Base-by-base conservation (phyloP, 2,329 filamentous ascomycete species). In the Exophiala lecanii-corni region DNA sequence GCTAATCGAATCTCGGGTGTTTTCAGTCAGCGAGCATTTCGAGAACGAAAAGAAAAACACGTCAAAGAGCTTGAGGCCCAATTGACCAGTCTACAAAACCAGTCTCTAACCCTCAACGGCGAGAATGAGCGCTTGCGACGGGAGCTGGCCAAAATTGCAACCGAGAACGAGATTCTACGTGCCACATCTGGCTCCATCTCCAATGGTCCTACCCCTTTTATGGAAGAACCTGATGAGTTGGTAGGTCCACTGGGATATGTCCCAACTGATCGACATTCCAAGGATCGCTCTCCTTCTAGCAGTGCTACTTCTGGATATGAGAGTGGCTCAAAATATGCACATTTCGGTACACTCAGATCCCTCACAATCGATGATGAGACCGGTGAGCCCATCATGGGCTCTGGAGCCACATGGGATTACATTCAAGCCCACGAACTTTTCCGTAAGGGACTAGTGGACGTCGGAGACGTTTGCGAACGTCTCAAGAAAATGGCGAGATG, bases 31-130 rank as follows among this genome's bases (percentile, higher is more conserved):
- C 84, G 91, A 57, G 91, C 92, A 21, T 97, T 97, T 65, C 87
- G 91, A 48, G 91, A 97, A 66, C 84, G 91, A 55, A 97, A 97
- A 66, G 91, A 97, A 64, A 84, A 82, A 45, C 89, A 94, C 59
- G 89, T 97, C 50, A 89, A 89, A 63, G 89, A 97, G 49, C 81
- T 97, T 17, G 89, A 97, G 66, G 78, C 81, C 44, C 92, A 94
- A 62, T 80, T 97, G 19, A 82, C 79, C 37, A 75, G 72, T 36
- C 79, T 96, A 21, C 84, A 94, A 61, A 79, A 81, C 47, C 80
- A 82, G 37, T 84, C 86, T 39, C 77, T 81, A 42, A 75, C 78
- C 23, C 76, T 92, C 0, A 77, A 82, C 30, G 79, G 82, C 33
- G 89, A 96, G 63, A 96, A 96, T 60, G 86, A 94, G 63, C 81